These are phyloP conservation scores for Gracilariopsis chorda DNA, from an alignment of 23 red algal species.

Conservation along the genomic window DNA sequence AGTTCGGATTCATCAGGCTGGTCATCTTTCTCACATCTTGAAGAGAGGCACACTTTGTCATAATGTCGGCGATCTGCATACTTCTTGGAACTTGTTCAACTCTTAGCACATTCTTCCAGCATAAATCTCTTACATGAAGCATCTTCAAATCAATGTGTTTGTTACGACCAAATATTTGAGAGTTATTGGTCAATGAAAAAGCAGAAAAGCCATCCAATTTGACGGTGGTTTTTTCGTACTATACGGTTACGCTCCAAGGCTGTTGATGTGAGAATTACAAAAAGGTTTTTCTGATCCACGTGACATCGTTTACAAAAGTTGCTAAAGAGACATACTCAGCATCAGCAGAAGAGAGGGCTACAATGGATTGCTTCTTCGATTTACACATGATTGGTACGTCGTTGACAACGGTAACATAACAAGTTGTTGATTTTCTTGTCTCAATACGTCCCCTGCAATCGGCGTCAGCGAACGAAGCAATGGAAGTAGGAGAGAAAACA, in stretches of 20 bases:
- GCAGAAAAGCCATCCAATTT: not conserved
- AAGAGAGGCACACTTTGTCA: slow-evolving; percentile 16
- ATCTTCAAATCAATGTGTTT: not conserved
- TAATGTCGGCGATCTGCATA: slow-evolving; percentile 9
- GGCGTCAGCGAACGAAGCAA: not conserved
- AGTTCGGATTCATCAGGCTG: not conserved
- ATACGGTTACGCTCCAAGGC: not conserved
- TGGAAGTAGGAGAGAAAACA: not conserved
- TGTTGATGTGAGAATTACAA: not conserved
- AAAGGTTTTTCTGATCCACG: not conserved
- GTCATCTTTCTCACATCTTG: not conserved
- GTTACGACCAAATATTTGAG: not conserved
- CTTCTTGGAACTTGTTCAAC: not conserved
- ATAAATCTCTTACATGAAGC: not conserved
- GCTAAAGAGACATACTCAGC: not conserved
- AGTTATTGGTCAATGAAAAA: not conserved
- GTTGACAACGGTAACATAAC: slow-evolving; percentile 2
- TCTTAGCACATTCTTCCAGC: not conserved
- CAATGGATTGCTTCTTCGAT: not conserved
- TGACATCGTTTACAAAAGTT: not conserved
- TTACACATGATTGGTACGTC: slow-evolving; percentile 15
- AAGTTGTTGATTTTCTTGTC: not conserved
- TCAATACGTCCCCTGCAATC: not conserved
- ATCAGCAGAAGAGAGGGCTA: slow-evolving; percentile 8
- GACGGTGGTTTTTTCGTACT: not conserved